phyloP scores from a whole-genome alignment of 305 asterid species.

The Plantago coronopus region DNA sequence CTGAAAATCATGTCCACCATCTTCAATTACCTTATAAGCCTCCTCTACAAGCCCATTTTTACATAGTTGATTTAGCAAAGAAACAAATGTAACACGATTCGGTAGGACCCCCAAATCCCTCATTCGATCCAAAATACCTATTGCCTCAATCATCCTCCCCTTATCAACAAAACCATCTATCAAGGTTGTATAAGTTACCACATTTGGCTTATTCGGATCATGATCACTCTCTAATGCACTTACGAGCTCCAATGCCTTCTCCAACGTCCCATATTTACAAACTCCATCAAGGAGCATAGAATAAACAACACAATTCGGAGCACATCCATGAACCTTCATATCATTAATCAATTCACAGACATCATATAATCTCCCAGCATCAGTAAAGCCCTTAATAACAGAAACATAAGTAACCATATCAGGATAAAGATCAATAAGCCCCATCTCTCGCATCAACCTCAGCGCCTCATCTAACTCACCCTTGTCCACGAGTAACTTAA shows the following conservation, averaged over 20 bases:
- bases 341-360: constrained; percentile 46
- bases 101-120: constrained; percentile 44
- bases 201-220: constrained; percentile 48
- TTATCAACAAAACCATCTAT: constrained; percentile 58
- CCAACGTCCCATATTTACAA: constrained; percentile 53
- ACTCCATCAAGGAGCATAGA: constrained; percentile 71
- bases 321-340: constrained; percentile 64
- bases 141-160: constrained; percentile 49
- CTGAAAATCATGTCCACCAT: constrained; percentile 33
- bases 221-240: constrained; percentile 57
- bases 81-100: constrained; percentile 45
- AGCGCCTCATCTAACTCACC: constrained; percentile 53
- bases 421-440: constrained; percentile 57
- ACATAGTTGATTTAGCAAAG: constrained; percentile 64
- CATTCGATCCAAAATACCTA: constrained; percentile 55
- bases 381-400: constrained; percentile 64
- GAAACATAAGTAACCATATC: constrained; percentile 58
- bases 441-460: constrained; percentile 74
- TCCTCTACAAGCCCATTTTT: constrained; percentile 55
- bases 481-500: constrained; percentile 52
- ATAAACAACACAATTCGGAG: constrained; percentile 57
- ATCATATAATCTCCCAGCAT: constrained; percentile 58
- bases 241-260: constrained; percentile 57
- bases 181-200: constrained; percentile 65
- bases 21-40: constrained; percentile 46